phyloP scores from a whole-genome alignment of 768 basidiomycete genomes.

The Suillus plorans region DNA sequence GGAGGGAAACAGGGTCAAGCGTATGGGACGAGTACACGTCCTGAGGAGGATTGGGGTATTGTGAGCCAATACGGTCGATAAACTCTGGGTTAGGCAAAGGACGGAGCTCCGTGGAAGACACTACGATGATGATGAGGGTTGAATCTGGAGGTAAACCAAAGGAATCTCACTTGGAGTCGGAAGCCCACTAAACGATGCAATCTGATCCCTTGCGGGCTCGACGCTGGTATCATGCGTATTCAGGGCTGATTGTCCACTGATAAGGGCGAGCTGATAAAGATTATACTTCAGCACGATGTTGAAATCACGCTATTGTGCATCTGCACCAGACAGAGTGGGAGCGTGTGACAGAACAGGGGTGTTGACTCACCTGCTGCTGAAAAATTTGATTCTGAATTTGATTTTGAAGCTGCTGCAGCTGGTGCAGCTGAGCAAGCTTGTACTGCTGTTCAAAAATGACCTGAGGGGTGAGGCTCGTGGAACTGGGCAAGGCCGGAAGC shows the following conservation, averaged over 20 bases:
- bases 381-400: slow-evolving; percentile 88
- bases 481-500: slow-evolving; percentile 15
- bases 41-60: slow-evolving; percentile 35
- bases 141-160: slow-evolving; percentile 13
- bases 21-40: slow-evolving; percentile 24
- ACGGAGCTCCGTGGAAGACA: slow-evolving; percentile 65
- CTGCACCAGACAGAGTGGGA: slow-evolving; percentile 20
- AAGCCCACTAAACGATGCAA: slow-evolving; percentile 46
- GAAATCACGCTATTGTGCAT: not conserved
- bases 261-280: slow-evolving; percentile 60
- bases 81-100: slow-evolving; percentile 59
- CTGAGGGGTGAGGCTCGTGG: slow-evolving; percentile 39
- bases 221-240: slow-evolving; percentile 38
- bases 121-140: slow-evolving; percentile 34
- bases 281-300: slow-evolving; percentile 11
- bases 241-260: slow-evolving; percentile 43
- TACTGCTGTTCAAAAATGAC: slow-evolving; percentile 73
- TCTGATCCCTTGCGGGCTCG: slow-evolving; percentile 36
- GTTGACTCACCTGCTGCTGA: slow-evolving; percentile 74
- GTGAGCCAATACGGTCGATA: slow-evolving; percentile 60
- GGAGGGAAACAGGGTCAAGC: slow-evolving; percentile 25
- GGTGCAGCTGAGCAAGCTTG: slow-evolving; percentile 74
- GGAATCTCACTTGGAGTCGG: slow-evolving; percentile 63
- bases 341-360: not conserved
- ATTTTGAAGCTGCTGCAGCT: slow-evolving; percentile 75